Evolutionary conservation across 2,329 filamentous ascomycete species (phyloP).

Genomic region (Phyllosticta citribraziliensis): DNA sequence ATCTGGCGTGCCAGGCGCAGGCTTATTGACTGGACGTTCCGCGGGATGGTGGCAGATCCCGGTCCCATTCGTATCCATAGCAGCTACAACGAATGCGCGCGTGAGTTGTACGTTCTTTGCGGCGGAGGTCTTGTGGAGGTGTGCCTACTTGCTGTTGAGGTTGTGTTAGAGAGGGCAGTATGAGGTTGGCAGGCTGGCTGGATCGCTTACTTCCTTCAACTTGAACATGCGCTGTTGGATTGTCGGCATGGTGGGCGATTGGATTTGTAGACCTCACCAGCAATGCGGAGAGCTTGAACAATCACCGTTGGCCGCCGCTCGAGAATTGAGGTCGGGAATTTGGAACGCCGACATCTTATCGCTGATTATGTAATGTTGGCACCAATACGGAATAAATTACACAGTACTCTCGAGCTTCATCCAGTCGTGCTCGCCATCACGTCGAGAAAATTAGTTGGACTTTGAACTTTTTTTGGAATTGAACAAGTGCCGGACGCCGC

Average conservation of each 20-base stretch:
- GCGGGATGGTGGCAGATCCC: conserved; percentile 71
- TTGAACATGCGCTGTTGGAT: conserved; percentile 63
- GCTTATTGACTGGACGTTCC: conserved; percentile 64
- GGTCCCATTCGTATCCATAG: conserved; percentile 68
- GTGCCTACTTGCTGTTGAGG: conserved; percentile 3
- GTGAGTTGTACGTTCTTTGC: neutral
- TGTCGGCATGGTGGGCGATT: conserved; percentile 37
- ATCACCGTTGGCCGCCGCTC: conserved; percentile 1
- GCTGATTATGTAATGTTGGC: neutral
- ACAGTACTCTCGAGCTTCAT: neutral
- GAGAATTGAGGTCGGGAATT: conserved; percentile 9
- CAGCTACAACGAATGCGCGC: conserved; percentile 43
- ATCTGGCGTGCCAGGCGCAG: conserved; percentile 58
- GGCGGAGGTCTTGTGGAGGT: neutral
- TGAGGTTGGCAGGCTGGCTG: neutral
- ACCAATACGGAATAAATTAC: neutral
- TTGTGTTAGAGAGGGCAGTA: neutral
- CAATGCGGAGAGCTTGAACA: neutral
- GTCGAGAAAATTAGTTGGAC: neutral
- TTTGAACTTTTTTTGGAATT: neutral
- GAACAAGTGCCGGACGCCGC: conserved; percentile 5
- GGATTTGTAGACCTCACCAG: conserved; percentile 1
- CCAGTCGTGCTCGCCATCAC: neutral
- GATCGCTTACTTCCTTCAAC: conserved; percentile 50
- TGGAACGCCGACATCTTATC: conserved; percentile 9